Evolutionary conservation across 2,329 filamentous ascomycete genomes (phyloP), one percentile per base, ranked within the genome.

Genomic region (Elsinoe fawcettii): DNA sequence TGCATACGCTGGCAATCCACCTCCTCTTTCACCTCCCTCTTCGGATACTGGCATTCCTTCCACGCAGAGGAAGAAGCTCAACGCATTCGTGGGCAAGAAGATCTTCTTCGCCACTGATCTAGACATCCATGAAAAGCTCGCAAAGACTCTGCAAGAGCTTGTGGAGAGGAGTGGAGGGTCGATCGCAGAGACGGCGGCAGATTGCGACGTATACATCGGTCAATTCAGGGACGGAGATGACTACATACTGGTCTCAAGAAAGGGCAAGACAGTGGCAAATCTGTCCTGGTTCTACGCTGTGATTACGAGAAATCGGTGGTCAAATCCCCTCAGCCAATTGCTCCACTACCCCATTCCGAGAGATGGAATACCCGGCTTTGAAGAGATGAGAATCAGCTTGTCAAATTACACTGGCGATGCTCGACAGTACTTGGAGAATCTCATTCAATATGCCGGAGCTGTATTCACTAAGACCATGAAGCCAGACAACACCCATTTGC

Each of bases 351-450:
- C 93, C 0, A 69, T 95, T 12, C 88, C 91, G 4, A 82, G 80
- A 47, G 70, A 84, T 7, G 88, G 89, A 1, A 84, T 99, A 34
- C 82, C 86, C 0, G 91, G 89, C 0, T 96, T 99, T 67, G 71
- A 86, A 59, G 77, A 80, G 6, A 77, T 87, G 69, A 83, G 80
- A 54, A 93, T 99, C 66, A 96, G 90, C 58, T 79, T 99, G 5
- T 97, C 93, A 5, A 99, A 97, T 70, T 99, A 99, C 68, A 90
- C 90, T 46, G 93, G 93, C 30, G 93, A 99, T 70, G 90, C 93
- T 14, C 84, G 93, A 47, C 84, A 90, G 55, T 99, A 97, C 66
- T 79, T 99, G 3, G 91, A 97, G 71, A 97, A 96, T 64, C 79
- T 99, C 36, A 87, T 96, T 64, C 83, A 78, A 60, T 90, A 90